Evolutionary conservation across 345 rosid genomes (phyloP), one percentile per base, ranked within the genome.

Genomic region (Pelargonium nanum): DNA sequence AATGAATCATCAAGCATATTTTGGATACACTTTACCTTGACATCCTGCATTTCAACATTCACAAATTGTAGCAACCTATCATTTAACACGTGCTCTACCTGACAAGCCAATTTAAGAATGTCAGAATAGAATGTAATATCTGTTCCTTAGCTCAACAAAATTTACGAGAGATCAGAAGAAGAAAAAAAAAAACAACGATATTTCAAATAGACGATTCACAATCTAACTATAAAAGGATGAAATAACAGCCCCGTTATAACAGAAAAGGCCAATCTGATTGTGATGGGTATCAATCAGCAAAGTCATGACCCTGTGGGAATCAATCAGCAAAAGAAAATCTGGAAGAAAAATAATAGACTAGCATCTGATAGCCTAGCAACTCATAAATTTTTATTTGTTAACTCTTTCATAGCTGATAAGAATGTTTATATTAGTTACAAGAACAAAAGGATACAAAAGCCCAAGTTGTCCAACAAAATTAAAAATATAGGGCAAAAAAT

Each of bases 71-170:
- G 72, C 55, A 94, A 77, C 77, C 96, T 88, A 75, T 94, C 99
- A 80, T 90, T 94, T 61, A 94, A 76, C 85, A 86, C 83, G 28
- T 88, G 88, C 83, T 94, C 96, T 65, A 94, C 99, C 97, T 94
- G 83, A 67, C 67, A 70, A 63, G 64, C 10, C 54, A 4, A 44
- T 2, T 40, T 9, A 40, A 40, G 48, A 40, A 40, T 40, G 48
- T 40, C 22, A 59, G 58, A 2, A 40, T 40, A 28, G 32, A 44
- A 40, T 17, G 23, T n/a, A 57, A 32, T 56, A n/a, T 52, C 5
- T 52, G 55, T n/a, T 51, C 22, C 21, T 17, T 51, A 17, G 54
- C 54, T 7, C 54, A 51, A 19, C 19, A 51, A 51, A 51, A 17
- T 51, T n/a, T n/a, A n/a, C n/a, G n/a, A n/a, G n/a, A n/a, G n/a